Evolutionary conservation across 1,284 basidiomycete genomes (phyloP).

Genomic region (Fomitopsis palustris): DNA sequence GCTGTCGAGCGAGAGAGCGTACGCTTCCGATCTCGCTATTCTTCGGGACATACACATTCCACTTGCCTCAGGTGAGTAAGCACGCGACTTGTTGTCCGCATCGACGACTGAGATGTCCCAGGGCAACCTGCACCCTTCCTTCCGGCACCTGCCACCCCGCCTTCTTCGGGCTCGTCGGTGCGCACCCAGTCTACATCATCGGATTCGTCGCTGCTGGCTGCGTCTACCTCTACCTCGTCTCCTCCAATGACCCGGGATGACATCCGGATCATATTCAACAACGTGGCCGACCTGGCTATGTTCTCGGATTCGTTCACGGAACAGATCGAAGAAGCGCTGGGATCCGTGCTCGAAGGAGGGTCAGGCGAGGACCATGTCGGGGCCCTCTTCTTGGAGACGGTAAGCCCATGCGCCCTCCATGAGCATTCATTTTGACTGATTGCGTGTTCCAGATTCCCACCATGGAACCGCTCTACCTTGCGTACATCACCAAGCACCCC

Average conservation of each 20-base stretch:
- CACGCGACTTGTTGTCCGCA: slow-evolving; percentile 1
- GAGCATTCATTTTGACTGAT: background rate
- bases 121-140: slow-evolving; percentile 30
- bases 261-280: slow-evolving; percentile 74
- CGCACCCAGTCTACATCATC: slow-evolving; percentile 55
- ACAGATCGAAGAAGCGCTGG: slow-evolving; percentile 53
- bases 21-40: slow-evolving; percentile 84
- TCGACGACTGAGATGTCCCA: slow-evolving; percentile 8
- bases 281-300: slow-evolving; percentile 71
- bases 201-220: slow-evolving; percentile 42
- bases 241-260: slow-evolving; percentile 74
- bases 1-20: slow-evolving; percentile 80
- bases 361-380: slow-evolving; percentile 74
- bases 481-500: slow-evolving; percentile 86
- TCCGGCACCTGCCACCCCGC: slow-evolving; percentile 27
- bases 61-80: slow-evolving; percentile 56
- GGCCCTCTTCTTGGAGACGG: slow-evolving; percentile 70
- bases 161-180: slow-evolving; percentile 37
- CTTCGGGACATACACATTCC: slow-evolving; percentile 84
- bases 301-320: slow-evolving; percentile 70
- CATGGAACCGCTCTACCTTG: slow-evolving; percentile 76
- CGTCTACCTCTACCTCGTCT: slow-evolving; percentile 18
- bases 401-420: slow-evolving; percentile 31
- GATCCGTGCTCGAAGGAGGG: slow-evolving; percentile 47
- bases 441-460: slow-evolving; percentile 56